Base-by-base conservation (phyloP, 805 yeast species). In the Kodamaea hsintzibuensis region DNA sequence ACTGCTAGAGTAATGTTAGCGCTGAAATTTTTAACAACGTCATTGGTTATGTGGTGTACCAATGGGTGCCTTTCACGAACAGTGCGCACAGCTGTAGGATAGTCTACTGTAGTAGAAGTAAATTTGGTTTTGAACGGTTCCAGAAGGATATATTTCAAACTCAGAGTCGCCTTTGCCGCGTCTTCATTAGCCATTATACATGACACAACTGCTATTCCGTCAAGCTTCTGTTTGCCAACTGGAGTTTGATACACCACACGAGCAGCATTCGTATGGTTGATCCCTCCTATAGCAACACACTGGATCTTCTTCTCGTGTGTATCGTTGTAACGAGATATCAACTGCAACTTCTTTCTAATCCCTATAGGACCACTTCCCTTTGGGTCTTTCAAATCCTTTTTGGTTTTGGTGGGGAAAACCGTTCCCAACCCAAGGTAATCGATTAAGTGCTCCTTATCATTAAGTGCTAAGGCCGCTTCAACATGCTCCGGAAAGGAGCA, bases 171-270 rank as follows among this genome's bases (percentile, higher is more conserved):
- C 2, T 59, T 52, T 1, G 67, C 80, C 0, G 93, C 85, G 56
- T 81, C 79, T 8, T 60, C 55, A 0, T 78, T 72, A 1, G 90
- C 90, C 86, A 91, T 88, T 10, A 90, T 85, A 59, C 90, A 87
- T 7, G 97, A 89, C 1, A 92, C 98, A 12, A 91, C 85, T 1
- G 97, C 95, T 12, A 89, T 83, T n/a, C 98, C 98, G 64, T 89
- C 89, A 7, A 88, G 66, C 0, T 74, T 65, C 50, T 68, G 70
- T 6, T 80, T 84, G 2, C 79, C 76, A 5, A 76, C 54, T 1
- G 76, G 65, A 18, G 82, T 73, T 42, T 82, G 80, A 51, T 74
- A 79, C 50, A 87, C 61, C 1, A 87, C 88, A 27, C 82, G 74
- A 7, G 80, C 77, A 2, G 84, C 81, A 63, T 90, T 91, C 7